Evolutionary conservation across 768 basidiomycete genomes (phyloP), one percentile per base, ranked within the genome.

Genomic region (Naganishia randhawae): DNA sequence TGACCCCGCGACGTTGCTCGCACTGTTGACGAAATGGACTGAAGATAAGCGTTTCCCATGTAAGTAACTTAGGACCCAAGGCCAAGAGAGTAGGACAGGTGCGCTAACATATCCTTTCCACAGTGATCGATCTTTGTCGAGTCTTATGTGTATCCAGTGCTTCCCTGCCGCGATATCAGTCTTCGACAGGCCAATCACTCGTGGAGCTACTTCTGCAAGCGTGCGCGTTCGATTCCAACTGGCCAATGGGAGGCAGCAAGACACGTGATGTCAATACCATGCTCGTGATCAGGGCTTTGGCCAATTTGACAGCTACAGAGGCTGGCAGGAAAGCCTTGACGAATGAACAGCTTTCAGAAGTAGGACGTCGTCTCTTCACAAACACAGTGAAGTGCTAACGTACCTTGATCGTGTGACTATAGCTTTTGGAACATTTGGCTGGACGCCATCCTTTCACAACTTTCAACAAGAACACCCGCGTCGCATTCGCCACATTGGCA

Each of bases 121-220:
- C 57, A 92, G 91, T 94, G 14, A 86, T 98, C 74, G 95, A 98
- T 75, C 84, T 97, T 14, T 83, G 86, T 62, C 87, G 96, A 45
- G 82, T 95, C 42, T 78, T 95, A 17, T 82, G 86, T 22, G 89
- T 85, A 75, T 85, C 84, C 55, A 85, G 87, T 0, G 82, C 84
- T 8, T 81, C 84, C 1, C 84, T 87, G 68, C 80, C 83, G 2
- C 71, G 78, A 4, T 72, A 71, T 72, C 50, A 45, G 2, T 65
- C 84, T 0, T 82, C 77, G 52, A 71, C 84, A 63, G 83, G 84
- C 62, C 82, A 84, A 42, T 79, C 78, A 22, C 87, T 89, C 76
- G 83, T 89, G 25, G 82, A 85, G 22, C 81, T 85, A 0, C 77
- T 94, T 13, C 86, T 92, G 78, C 82, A 81, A 64, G 89, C 87